Conservation (phyloP, 768 basidiomycete species). For the Boletus subparvulus region DNA sequence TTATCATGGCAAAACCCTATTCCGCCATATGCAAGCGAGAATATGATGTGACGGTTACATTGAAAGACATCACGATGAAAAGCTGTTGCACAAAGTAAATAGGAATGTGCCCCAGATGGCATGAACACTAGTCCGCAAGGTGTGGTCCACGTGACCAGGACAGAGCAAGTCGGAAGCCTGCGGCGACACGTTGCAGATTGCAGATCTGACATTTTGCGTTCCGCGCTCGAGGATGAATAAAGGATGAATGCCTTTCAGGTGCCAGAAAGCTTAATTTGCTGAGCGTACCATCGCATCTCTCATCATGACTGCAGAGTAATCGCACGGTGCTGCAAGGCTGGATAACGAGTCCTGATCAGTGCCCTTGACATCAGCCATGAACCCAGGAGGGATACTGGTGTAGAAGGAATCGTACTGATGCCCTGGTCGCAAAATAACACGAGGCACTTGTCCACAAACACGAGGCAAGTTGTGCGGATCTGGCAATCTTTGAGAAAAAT, state of each 20-base stretch:
- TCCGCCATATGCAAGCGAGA: neutral
- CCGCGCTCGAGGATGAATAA: constrained; percentile 3
- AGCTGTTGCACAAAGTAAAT: constrained; percentile 18
- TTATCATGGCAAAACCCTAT: neutral
- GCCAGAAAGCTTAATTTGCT: neutral
- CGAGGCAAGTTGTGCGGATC: constrained; percentile 6
- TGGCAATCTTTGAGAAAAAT: neutral
- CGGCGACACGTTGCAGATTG: constrained; percentile 24
- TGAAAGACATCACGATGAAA: constrained; percentile 23
- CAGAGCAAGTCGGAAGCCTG: constrained; percentile 26
- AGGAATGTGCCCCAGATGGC: constrained; percentile 6
- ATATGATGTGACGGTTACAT: constrained; percentile 9
- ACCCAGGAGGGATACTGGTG: neutral
- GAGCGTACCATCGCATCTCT: neutral
- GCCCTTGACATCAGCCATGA: neutral
- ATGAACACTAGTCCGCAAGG: neutral
- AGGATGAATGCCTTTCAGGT: neutral
- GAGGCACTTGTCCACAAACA: constrained; percentile 11
- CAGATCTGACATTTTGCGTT: constrained; percentile 2
- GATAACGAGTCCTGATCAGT: neutral
- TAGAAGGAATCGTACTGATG: neutral
- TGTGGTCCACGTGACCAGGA: constrained; percentile 21
- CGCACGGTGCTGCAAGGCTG: neutral
- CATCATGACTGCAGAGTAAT: neutral
- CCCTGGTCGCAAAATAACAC: constrained; percentile 4